Conservation (phyloP, 441 rosid genomes). For the Brassica balearica region DNA sequence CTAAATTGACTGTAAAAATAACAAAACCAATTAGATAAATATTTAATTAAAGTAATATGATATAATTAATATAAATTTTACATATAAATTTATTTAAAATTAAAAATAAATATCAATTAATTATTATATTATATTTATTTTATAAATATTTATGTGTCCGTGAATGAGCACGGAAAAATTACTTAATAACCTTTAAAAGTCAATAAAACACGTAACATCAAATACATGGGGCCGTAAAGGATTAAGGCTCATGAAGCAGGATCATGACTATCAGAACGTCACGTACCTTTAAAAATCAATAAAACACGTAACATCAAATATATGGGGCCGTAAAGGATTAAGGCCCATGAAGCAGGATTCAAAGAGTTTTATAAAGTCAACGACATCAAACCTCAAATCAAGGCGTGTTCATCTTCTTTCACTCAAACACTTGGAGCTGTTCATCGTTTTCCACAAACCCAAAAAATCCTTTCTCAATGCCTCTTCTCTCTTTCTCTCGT, state of each 20-base stretch:
- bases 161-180: too few relatives aligned
- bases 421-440: neutral
- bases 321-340: neutral
- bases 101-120: too few relatives aligned
- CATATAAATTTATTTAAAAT: too few relatives aligned
- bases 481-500: neutral
- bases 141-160: too few relatives aligned
- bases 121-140: too few relatives aligned
- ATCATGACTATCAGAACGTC: neutral
- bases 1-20: too few relatives aligned
- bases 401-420: neutral
- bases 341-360: neutral
- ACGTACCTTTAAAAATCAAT: neutral
- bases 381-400: neutral
- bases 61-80: too few relatives aligned
- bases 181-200: too few relatives aligned
- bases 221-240: neutral
- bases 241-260: neutral
- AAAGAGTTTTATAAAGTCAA: neutral
- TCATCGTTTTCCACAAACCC: neutral
- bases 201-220: too few relatives aligned
- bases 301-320: neutral
- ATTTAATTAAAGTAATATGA: too few relatives aligned
- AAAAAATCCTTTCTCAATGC: slow-evolving; percentile 12
- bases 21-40: too few relatives aligned